Evolutionary conservation across 2,329 filamentous ascomycete genomes (phyloP), one percentile per base, ranked within the genome.

Genomic region (Aspergillus sp.): DNA sequence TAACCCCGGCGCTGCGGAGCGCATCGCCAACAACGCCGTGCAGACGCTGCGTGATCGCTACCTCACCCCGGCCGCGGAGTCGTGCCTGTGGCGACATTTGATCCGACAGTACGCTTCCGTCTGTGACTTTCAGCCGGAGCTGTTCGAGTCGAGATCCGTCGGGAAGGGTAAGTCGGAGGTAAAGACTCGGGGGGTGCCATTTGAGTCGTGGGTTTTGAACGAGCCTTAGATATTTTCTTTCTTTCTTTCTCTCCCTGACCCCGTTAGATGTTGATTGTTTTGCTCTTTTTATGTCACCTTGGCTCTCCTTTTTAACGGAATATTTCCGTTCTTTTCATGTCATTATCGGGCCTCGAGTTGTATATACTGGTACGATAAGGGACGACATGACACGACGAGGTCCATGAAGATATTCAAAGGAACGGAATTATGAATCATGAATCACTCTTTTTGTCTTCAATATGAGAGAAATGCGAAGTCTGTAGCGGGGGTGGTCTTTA

Each of bases 51-150:
- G 75, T 2, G 74, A 79, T 52, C 62, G 73, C 3, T 79, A 78
- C 54, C 60, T 79, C 29, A 78, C 75, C 1, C 74, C 75, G 1
- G 74, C 75, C 3, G 75, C 76, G 1, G 73, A 79, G 57, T 69
- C 72, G 2, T 80, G 76, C 51, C 79, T 79, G 52, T 79, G 76
- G 76, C 66, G 76, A 7, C 65, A 70, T 41, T 54, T 77, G 48
- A 63, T 77, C 29, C 54, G 60, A 29, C 54, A 55, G 45, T 70
- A 68, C 55, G 65, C 60, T 5, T 55, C 60, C 7, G 60, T 60
- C 6, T 69, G 69, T 35, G 69, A 68, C 40, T 72, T 72, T 49
- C 64, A 69, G 56, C 64, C 70, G 2, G 55, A 66, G 8, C 52
- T 69, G 38, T 64, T 66, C 48, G 52, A 54, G 7, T 19, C 19